Evolutionary conservation across 129 eudicot species (phyloP), one percentile per base, ranked within the genome.

Genomic region (Artemisia argyi): DNA sequence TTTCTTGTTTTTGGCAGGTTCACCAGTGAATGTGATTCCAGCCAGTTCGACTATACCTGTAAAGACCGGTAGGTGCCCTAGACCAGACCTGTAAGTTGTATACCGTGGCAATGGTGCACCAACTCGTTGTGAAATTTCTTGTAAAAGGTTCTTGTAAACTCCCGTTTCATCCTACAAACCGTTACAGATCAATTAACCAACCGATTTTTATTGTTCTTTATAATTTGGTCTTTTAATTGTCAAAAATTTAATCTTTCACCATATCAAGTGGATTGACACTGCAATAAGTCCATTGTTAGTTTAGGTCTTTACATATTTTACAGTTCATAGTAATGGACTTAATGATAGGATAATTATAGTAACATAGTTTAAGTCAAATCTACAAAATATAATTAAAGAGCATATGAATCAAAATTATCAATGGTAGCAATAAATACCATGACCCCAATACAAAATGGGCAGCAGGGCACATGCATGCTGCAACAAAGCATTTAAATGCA

Each of bases 91-190:
- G 74, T 74, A 86, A 39, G 93, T 90, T n/a, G 88, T 84, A 74
- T 90, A 90, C 5, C 75, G 82, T 4, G 96, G 96, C 80, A 87
- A 80, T 7, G 90, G 88, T 8, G 96, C 83, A 76, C 96, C 96
- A 26, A 90, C 92, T 80, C 96, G 76, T 54, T 90, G 96, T 61
- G 96, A 69, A 61, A 90, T 83, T 83, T 90, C 96, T 75, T 90
- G 96, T 64, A 90, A 65, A 19, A 90, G 93, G 75, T 90, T 90
- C 74, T 90, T 90, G 78, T 90, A 90, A 71, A 90, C 96, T 11
- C 96, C 96, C 12, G 93, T 87, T 72, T 90, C 96, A 81, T 90
- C 96, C 96, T 90, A 71, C 68, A 68, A 76, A 60, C 20, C 16
- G 62, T 66, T 24, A 56, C 19, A 12, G 12, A 55, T 24, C 20